Evolutionary conservation across 345 rosid species (phyloP).

Genomic region (Cochlearia excelsa): DNA sequence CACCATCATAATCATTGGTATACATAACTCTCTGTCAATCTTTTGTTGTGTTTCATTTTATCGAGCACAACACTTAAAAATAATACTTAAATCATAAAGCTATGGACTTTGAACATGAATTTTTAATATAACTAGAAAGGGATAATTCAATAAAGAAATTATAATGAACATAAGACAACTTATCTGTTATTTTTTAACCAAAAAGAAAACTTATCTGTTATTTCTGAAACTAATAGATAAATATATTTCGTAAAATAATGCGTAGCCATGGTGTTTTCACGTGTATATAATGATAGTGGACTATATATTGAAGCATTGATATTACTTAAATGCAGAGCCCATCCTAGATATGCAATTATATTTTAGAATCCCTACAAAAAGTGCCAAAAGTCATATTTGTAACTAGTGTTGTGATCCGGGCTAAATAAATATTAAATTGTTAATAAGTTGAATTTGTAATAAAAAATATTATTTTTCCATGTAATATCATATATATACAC

Average conservation of each 20-base stretch:
- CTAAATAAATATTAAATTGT: no score
- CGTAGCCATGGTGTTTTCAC: slow-evolving; percentile 12
- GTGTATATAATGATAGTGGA: background rate
- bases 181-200: slow-evolving; percentile 11
- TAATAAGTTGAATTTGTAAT: no score
- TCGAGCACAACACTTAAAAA: slow-evolving; percentile 21
- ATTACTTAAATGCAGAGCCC: slow-evolving; percentile 6
- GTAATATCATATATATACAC: no score
- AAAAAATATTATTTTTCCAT: no score
- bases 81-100: slow-evolving; percentile 33
- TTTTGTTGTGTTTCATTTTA: slow-evolving; percentile 36
- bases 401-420: background rate
- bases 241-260: background rate
- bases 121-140: slow-evolving; percentile 26
- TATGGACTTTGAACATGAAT: slow-evolving; percentile 10
- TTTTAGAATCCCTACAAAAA: background rate
- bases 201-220: slow-evolving; percentile 21
- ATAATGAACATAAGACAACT: slow-evolving; percentile 23
- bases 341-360: background rate
- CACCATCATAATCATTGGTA: slow-evolving; percentile 36
- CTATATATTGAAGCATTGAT: slow-evolving; percentile 4
- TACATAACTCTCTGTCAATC: slow-evolving; percentile 33
- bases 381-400: background rate
- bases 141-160: slow-evolving; percentile 21
- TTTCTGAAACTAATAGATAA: slow-evolving; percentile 2